Percentiles rank a stretch among this genome's conserved stretches.
phyloP scores from a whole-genome alignment of 306 rosid species.

The Argentina anserina region DNA sequence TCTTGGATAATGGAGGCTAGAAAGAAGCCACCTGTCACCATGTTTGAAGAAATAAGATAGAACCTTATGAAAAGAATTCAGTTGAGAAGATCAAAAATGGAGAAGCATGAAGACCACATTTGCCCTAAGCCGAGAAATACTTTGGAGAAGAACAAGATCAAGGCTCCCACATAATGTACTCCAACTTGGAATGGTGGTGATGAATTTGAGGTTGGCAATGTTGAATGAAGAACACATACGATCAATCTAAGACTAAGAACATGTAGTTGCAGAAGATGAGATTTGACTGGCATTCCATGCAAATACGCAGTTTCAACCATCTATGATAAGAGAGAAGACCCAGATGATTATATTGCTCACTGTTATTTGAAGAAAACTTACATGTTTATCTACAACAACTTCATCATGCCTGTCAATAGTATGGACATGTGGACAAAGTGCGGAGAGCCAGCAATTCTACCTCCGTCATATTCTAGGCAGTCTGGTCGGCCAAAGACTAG shows the following conservation, averaged over 20 bases:
- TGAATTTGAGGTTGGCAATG: neutral
- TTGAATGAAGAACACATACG: too few relatives aligned
- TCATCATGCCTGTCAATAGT: neutral
- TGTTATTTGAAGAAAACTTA: neutral
- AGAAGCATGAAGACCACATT: too few relatives aligned
- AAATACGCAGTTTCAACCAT: neutral
- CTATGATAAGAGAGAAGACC: neutral
- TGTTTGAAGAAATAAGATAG: too few relatives aligned
- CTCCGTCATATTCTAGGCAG: neutral
- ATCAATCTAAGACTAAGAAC: neutral
- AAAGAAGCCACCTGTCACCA: too few relatives aligned
- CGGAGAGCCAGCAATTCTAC: neutral
- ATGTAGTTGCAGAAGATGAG: neutral
- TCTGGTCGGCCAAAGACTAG: neutral
- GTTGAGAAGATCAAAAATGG: too few relatives aligned
- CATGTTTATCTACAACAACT: neutral
- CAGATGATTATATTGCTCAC: neutral
- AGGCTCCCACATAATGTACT: neutral
- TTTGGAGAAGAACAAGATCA: neutral
- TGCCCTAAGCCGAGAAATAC: neutral
- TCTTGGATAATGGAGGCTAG: too few relatives aligned
- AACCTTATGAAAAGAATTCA: too few relatives aligned
- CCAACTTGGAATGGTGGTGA: neutral
- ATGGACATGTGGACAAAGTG: neutral
- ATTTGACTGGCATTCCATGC: neutral